Evolutionary conservation across 495 filamentous ascomycete genomes (phyloP).

Genomic region (Penicillium crystallinum): DNA sequence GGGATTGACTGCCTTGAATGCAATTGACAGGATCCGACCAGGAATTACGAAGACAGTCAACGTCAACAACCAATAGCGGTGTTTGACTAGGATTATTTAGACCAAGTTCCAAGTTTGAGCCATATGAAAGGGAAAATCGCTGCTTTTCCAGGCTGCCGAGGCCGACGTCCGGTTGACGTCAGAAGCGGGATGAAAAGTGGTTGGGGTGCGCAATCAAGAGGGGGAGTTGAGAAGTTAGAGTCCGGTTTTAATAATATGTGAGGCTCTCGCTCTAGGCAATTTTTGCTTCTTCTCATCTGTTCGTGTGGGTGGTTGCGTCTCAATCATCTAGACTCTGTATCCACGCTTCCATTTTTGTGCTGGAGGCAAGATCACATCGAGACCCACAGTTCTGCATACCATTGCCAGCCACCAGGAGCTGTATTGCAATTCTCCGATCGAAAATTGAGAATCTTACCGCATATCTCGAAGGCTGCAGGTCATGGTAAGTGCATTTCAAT

Average conservation of each 20-base stretch:
- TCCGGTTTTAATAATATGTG: slow-evolving; percentile 3
- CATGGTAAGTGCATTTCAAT: neutral
- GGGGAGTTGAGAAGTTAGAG: neutral
- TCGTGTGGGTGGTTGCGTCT: neutral
- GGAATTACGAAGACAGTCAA: neutral
- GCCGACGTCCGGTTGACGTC: slow-evolving; percentile 28
- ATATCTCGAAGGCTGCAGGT: neutral
- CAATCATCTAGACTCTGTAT: neutral
- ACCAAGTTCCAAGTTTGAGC: slow-evolving; percentile 6
- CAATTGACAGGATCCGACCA: neutral
- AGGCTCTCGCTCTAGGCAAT: neutral
- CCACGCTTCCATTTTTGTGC: neutral
- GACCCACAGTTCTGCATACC: slow-evolving; percentile 4
- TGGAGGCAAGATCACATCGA: neutral
- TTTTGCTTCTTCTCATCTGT: neutral
- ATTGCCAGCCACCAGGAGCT: neutral
- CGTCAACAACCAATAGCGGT: neutral
- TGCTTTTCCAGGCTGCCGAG: slow-evolving; percentile 15
- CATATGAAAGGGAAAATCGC: slow-evolving; percentile 12
- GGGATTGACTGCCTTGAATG: neutral
- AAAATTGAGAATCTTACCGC: neutral
- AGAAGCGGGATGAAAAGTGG: slow-evolving; percentile 18
- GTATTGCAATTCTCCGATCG: neutral
- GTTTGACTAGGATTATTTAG: neutral
- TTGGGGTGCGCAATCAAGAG: slow-evolving; percentile 2